Conservation (phyloP, 768 basidiomycete genomes). For the Hirschioporus abietinus region DNA sequence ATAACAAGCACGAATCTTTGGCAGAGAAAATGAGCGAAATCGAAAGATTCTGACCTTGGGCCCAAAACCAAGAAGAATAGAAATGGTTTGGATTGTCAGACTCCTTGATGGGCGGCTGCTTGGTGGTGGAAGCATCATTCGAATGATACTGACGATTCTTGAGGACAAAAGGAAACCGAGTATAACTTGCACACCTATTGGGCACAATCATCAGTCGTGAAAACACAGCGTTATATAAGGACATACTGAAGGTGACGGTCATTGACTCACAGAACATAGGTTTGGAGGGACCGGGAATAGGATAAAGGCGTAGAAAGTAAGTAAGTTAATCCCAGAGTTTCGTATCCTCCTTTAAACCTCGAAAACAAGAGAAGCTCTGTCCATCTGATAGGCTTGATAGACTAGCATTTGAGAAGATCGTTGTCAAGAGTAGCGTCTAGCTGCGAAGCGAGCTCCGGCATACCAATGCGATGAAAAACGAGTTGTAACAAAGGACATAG, state of each 20-base stretch:
- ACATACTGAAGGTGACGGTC: too few relatives aligned
- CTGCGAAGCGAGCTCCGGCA: background rate
- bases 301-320: too few relatives aligned
- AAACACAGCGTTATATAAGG: too few relatives aligned
- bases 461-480: background rate
- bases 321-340: background rate
- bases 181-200: background rate
- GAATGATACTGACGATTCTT: background rate
- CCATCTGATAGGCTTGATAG: background rate
- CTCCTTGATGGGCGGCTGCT: background rate
- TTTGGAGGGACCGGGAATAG: too few relatives aligned
- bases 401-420: background rate
- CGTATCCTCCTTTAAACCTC: background rate
- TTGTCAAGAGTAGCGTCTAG: background rate
- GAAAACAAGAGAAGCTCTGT: background rate
- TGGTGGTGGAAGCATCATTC: background rate
- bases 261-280: too few relatives aligned
- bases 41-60: background rate
- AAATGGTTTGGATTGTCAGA: background rate
- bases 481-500: background rate
- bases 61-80: background rate
- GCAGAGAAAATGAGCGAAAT: background rate
- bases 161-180: background rate
- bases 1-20: background rate
- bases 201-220: too few relatives aligned